Base-by-base conservation (phyloP, 192 early-diverging fungal genomes). In the Backusella luteola region DNA sequence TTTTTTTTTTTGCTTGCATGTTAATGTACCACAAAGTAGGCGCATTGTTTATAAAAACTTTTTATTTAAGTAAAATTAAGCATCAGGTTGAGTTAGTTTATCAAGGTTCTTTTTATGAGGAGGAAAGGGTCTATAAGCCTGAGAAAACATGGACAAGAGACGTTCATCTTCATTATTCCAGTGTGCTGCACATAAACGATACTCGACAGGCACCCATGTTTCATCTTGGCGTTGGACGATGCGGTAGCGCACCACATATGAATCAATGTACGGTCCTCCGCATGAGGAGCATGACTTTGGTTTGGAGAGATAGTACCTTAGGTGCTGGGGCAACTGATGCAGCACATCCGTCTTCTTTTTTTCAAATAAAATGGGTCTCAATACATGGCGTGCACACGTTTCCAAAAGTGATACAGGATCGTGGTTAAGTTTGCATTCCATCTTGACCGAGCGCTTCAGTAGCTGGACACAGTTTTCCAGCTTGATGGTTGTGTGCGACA, bases 121-220 rank as follows among this genome's bases (percentile, higher is more conserved):
- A 39, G 42, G 17, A 6, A n/a, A n/a, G 34, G 15, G 26, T 6
- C n/a, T 49, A 34, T 36, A 63, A 29, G 17, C 17, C 9, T 69
- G 21, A 39, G 75, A 34, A 63, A 95, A 95, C 68, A 95, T 59
- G n/a, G 84, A 53, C 38, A 85, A 80, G 34, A 92, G 77, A 1
- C 94, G 84, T 67, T 94, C 93, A 34, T 84, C 53, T 56, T 94
- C 93, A 17, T 85, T 86, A 49, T 86, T 86, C 92, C 94, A 96
- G 81, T 96, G 94, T 1, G 92, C 86, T 23, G 84, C 77, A 77
- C 94, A 96, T 21, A 96, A 84, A 7, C 84, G 71, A 79, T 94
- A 93, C 77, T 94, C 92, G 3, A 93, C 71, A 0, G 91, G 89
- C 29, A 91, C 75, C 23, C 56, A 67, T 44, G 77, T 79, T n/a